Percentiles rank a stretch among this genome's conserved stretches.
Conservation (phyloP, 352 stramenopile species). For the Blastocystis hominis region DNA sequence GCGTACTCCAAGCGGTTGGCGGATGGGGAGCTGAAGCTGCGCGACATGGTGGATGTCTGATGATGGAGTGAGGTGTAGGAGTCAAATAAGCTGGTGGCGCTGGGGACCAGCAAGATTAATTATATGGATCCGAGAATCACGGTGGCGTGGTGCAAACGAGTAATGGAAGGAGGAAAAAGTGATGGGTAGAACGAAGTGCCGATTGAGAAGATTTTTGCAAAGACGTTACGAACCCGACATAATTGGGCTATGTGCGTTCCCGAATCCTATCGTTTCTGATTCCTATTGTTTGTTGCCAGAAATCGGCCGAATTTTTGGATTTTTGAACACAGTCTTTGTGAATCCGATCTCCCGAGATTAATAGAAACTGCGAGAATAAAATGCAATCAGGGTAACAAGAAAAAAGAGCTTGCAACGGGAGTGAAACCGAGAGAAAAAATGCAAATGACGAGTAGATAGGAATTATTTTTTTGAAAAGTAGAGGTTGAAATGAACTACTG, state of each 20-base stretch:
- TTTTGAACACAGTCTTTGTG: background rate
- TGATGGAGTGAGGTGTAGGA: constrained; percentile 81
- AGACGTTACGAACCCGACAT: constrained; percentile 95
- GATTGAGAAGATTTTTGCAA: constrained; percentile 94
- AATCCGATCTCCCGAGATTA: no score
- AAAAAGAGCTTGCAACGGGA: no score
- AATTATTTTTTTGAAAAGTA: no score
- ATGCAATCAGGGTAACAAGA: no score
- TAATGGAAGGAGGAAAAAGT: background rate
- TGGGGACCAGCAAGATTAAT: constrained; percentile 99
- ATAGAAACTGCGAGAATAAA: no score
- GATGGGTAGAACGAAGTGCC: constrained; percentile 75
- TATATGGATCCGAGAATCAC: constrained; percentile 99
- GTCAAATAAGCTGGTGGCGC: constrained; percentile 95
- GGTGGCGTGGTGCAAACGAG: constrained; percentile 56
- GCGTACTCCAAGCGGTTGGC: constrained; percentile 65
- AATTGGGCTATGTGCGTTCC: constrained; percentile 96
- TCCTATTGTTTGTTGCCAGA: constrained; percentile 8
- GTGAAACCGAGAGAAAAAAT: no score
- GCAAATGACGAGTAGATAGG: no score
- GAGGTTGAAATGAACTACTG: no score
- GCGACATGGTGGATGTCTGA: background rate
- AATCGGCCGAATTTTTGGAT: background rate
- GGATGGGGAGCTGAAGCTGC: constrained; percentile 11
- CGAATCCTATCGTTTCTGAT: constrained; percentile 83